Base-by-base conservation (phyloP, 257 asterid genomes). In the Solanum commersonii region DNA sequence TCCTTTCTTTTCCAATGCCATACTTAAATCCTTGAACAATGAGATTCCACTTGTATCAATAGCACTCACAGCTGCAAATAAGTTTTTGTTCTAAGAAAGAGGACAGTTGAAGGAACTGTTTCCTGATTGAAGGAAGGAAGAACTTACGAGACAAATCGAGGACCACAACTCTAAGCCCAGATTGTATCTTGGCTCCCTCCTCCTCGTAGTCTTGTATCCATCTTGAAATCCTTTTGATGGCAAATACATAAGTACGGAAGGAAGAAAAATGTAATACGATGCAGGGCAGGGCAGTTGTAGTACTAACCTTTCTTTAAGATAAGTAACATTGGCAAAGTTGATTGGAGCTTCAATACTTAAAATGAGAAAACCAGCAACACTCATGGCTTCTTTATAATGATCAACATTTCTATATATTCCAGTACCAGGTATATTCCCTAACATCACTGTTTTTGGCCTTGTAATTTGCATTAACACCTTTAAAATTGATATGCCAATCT, bases 401-500 rank as follows among this genome's bases (percentile, higher is more conserved):
- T 93, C 90, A 89, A 96, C 91, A 89, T 95, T 89, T 15, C 96
- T 95, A 89, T 93, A 96, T 40, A 96, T 93, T 85, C 95, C 90
- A 3, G 98, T 88, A 31, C 96, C 98, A 0, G 98, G 98, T 77
- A 96, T 93, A 20, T 93, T 96, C 29, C 98, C 99, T 82, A 96
- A 87, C 93, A 94, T 79, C 82, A 92, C 95, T 2, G 96, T 95
- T 87, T 94, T 94, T 3, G 98, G 99, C 94, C 99, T 94, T 14
- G 98, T 94, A 84, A 96, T 89, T 91, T 96, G 98, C 88, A 95
- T 49, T 49, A 95, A 88, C 72, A 96, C 76, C 94, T 93, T 96
- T 90, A 94, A 93, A 52, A 95, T 83, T 3, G 99, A 96, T 90
- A 96, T 88, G 31, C 96, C 98, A 81, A 96, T 95, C 98, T 96